phyloP scores from a whole-genome alignment of 805 yeast genomes.

The Grigorovia jiainica region DNA sequence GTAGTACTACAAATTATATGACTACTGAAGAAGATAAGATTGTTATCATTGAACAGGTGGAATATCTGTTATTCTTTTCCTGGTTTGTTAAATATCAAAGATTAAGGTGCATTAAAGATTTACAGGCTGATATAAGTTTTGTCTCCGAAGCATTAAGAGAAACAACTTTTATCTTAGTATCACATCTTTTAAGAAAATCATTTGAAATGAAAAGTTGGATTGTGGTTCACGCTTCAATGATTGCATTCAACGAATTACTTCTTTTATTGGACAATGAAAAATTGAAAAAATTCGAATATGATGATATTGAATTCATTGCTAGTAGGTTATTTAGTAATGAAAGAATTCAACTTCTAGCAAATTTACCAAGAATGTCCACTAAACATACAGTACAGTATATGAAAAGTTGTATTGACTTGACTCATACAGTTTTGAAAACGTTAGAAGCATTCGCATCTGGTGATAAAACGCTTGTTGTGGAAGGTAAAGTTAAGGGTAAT shows the following conservation, averaged over 20 bases:
- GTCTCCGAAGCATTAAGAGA: slow-evolving; percentile 53
- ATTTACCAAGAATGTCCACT: slow-evolving; percentile 53
- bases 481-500: slow-evolving; percentile 33
- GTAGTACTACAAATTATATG: slow-evolving; percentile 39
- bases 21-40: slow-evolving; percentile 32
- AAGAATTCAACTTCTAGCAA: slow-evolving; percentile 42
- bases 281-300: slow-evolving; percentile 28
- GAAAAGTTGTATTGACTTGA: slow-evolving; percentile 50
- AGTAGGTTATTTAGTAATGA: slow-evolving; percentile 65
- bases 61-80: slow-evolving; percentile 50
- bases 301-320: slow-evolving; percentile 46
- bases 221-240: slow-evolving; percentile 60
- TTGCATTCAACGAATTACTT: slow-evolving; percentile 56
- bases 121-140: slow-evolving; percentile 28
- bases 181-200: slow-evolving; percentile 32
- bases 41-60: slow-evolving; percentile 27
- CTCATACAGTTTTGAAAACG: slow-evolving; percentile 54
- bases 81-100: slow-evolving; percentile 75
- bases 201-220: slow-evolving; percentile 40
- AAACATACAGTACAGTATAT: slow-evolving; percentile 56
- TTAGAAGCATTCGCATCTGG: slow-evolving; percentile 51
- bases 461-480: slow-evolving; percentile 41
- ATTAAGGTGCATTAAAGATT: slow-evolving; percentile 17
- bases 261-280: slow-evolving; percentile 33
- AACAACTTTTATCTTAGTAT: slow-evolving; percentile 45